These are phyloP conservation scores for Aspergillus uvarum DNA, from an alignment of 2,329 filamentous ascomycete genomes.

Conservation along the genomic window DNA sequence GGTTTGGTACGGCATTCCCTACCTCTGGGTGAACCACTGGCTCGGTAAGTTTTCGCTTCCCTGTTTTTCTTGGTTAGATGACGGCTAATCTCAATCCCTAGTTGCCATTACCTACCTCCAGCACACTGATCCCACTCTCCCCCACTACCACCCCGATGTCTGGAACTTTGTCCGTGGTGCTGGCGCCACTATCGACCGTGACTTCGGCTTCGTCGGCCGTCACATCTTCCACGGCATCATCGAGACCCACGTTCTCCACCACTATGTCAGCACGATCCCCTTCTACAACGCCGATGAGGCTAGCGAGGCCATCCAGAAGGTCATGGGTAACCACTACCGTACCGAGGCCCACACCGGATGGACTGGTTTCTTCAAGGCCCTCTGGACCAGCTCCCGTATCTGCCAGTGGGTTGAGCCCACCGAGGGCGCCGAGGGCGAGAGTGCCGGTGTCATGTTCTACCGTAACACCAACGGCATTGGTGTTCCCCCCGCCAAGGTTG, in stretches of 20 bases:
- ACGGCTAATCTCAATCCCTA: slow-evolving; percentile 37
- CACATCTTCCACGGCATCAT: slow-evolving; percentile 91
- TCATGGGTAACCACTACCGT: slow-evolving; percentile 97
- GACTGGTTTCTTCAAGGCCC: slow-evolving; percentile 76
- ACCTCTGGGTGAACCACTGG: slow-evolving; percentile 99
- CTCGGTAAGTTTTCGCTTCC: slow-evolving; percentile 67
- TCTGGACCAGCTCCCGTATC: slow-evolving; percentile 78
- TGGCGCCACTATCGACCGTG: slow-evolving; percentile 92
- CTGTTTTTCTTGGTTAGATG: slow-evolving; percentile 4
- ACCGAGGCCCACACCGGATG: slow-evolving; percentile 74
- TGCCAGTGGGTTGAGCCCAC: slow-evolving; percentile 98
- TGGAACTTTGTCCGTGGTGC: slow-evolving; percentile 96
- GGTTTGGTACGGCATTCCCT: slow-evolving; percentile 94
- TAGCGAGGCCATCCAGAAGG: slow-evolving; percentile 84
- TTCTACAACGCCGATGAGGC: slow-evolving; percentile 97
- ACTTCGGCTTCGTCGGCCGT: slow-evolving; percentile 94
- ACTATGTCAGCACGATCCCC: slow-evolving; percentile 93
- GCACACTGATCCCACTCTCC: slow-evolving; percentile 91
- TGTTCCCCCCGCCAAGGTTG: slow-evolving; percentile 52
- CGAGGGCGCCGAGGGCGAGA: slow-evolving; percentile 74
- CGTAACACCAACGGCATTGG: slow-evolving; percentile 90
- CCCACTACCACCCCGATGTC: slow-evolving; percentile 80
- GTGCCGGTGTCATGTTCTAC: slow-evolving; percentile 88
- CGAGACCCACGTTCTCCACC: slow-evolving; percentile 96
- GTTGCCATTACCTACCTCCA: slow-evolving; percentile 97